Conservation (phyloP, 148 eudicot species). For the Persicaria maculosa region DNA sequence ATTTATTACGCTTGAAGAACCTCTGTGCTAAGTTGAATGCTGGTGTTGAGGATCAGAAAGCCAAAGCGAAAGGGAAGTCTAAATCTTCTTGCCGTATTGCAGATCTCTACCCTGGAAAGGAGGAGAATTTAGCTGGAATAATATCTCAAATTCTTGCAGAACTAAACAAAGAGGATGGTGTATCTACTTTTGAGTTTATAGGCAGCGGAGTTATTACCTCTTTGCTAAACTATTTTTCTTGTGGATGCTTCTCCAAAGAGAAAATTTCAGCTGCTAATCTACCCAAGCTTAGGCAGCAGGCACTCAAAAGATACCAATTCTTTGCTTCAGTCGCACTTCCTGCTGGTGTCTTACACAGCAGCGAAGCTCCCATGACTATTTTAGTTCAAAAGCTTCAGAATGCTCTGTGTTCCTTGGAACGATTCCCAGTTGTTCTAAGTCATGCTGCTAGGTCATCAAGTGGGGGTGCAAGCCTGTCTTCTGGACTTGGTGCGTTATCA, state of each 20-base stretch:
- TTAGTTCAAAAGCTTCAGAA: slow-evolving; percentile 89
- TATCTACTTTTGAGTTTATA: slow-evolving; percentile 92
- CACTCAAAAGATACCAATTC: slow-evolving; percentile 68
- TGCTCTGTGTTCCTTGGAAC: slow-evolving; percentile 86
- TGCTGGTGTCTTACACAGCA: slow-evolving; percentile 33
- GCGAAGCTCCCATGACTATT: slow-evolving; percentile 51
- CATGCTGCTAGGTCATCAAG: slow-evolving; percentile 77
- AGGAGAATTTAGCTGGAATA: slow-evolving; percentile 61
- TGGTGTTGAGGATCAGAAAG: slow-evolving; percentile 60
- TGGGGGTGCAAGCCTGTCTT: slow-evolving; percentile 75
- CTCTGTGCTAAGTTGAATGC: slow-evolving; percentile 73
- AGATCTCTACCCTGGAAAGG: slow-evolving; percentile 58
- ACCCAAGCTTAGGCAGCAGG: slow-evolving; percentile 85
- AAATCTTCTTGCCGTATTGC: slow-evolving; percentile 44
- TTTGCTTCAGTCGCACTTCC: slow-evolving; percentile 77
- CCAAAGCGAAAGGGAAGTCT: slow-evolving; percentile 68
- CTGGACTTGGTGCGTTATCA: slow-evolving; percentile 77
- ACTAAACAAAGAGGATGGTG: slow-evolving; percentile 86
- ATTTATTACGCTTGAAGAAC: slow-evolving; percentile 71
- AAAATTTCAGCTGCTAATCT: slow-evolving; percentile 65
- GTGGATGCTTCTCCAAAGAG: slow-evolving; percentile 76
- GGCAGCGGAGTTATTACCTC: slow-evolving; percentile 91
- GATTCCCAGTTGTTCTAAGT: slow-evolving; percentile 89
- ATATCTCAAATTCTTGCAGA: slow-evolving; percentile 75
- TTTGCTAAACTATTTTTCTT: slow-evolving; percentile 76